These are phyloP conservation scores for Lepidium aucheri DNA, from an alignment of 345 rosid species.

Conservation along the genomic window DNA sequence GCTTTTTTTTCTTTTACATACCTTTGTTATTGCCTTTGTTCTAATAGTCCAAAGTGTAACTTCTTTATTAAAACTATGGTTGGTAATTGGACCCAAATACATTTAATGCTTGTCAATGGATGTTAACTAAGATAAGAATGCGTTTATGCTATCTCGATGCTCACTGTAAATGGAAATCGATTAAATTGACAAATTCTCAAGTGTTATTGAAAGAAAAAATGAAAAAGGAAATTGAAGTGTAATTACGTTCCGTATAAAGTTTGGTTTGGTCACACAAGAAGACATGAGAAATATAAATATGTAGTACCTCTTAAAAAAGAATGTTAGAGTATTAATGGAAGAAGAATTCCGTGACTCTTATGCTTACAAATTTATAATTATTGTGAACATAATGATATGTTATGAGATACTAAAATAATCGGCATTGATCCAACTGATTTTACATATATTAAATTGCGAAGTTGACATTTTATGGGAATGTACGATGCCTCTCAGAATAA, in stretches of 20 bases:
- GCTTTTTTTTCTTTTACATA: too few species aligned
- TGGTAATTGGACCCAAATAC: neutral
- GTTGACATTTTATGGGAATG: constrained; percentile 19
- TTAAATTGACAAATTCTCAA: neutral
- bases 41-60: neutral
- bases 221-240: neutral
- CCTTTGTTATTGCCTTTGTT: too few species aligned
- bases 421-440: neutral
- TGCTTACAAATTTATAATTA: constrained; percentile 15
- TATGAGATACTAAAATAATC: neutral
- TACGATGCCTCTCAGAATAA: constrained; percentile 6
- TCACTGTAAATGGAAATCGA: neutral
- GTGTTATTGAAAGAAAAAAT: neutral
- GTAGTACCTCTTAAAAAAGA: neutral
- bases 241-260: neutral
- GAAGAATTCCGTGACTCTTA: constrained; percentile 12
- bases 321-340: neutral
- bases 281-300: neutral
- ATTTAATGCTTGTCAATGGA: neutral
- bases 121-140: neutral
- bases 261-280: neutral
- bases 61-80: neutral
- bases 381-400: neutral
- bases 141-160: neutral
- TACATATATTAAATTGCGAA: neutral